Evolutionary conservation across 129 eudicot genomes (phyloP), one percentile per base, ranked within the genome.

Genomic region (Lactuca saligna): DNA sequence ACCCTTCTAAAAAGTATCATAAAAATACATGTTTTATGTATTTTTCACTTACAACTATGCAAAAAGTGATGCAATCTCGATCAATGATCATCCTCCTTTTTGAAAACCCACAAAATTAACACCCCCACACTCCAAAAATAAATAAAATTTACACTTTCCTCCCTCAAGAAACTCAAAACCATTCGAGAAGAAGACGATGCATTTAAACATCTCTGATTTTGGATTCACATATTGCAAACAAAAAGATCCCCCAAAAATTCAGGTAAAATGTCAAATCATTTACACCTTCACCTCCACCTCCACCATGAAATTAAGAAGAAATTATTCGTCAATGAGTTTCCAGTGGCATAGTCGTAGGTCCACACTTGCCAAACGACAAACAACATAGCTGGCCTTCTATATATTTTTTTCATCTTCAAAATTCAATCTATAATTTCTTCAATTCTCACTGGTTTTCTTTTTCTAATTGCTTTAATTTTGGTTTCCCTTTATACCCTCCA

Each of bases 291-390:
- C 14, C 11, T 75, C 75, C 59, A 17, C 14, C 11, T 75, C 75
- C 74, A 59, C 75, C 50, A 60, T 68, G 75, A 59, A 73, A 73
- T 54, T 53, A 46, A 46, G 51, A 46, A 46, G 60, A 33, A 56
- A 56, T 69, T 59, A 73, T 41, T 73, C 31, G 54, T 71, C 35
- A 14, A 16, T 61, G 68, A 34, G 12, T 50, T 66, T 57, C 51
- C 79, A 74, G 63, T 57, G 60, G 60, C 39, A 57, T 20, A 66
- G 42, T 61, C 60, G 60, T 53, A 68, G 80, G 80, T 76, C 81
- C 81, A 77, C 81, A 54, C 66, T 34, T 63, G 60, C 55, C 59
- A 77, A 55, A 54, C 72, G 77, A 77, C 81, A 77, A 77, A 64
- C 73, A 20, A 34, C 25, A 46, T 54, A 72, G 70, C 77, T 72